Evolutionary conservation across 2,329 filamentous ascomycete species (phyloP), one percentile per base, ranked within the genome.

Genomic region (Passalora sequoiae): DNA sequence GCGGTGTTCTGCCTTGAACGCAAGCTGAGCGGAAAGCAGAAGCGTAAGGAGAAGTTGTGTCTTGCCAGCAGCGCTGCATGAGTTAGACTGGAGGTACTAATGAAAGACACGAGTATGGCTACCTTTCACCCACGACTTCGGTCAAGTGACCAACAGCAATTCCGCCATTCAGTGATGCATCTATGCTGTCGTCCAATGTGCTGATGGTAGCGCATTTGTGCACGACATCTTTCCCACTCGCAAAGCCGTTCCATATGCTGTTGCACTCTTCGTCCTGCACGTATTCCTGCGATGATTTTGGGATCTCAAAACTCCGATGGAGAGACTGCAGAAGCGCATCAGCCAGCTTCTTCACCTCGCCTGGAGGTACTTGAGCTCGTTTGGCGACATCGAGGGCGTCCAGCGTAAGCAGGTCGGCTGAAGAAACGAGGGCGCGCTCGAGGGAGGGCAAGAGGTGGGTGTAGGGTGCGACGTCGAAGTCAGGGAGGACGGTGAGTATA

Each of bases 71-170:
- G 89, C 92, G 60, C 82, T 85, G 21, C 13, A 15, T 15, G 40
- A 28, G 43, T 50, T 21, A 50, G 46, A 47, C 2, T 17, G 19
- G 12, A 12, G 3, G 2, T 12, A 21, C 10, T 13, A 21, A 4
- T 27, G 42, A 43, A 38, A 47, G 12, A 44, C 17, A 24, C 9
- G 29, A 39, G 16, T 24, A 8, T 9, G 27, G 31, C 50, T 29
- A 81, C 81, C 88, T 94, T 71, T 97, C 92, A 46, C 92, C 92
- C 1, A 88, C 85, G 48, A 98, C 76, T 65, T 98, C 92, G 6
- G 87, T 89, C 59, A 98, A 73, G 66, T 84, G 84, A 35, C 89
- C 86, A 2, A 81, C 76, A 1, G 84, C 85, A 43, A 97, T 77
- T 15, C 92, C 92, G 36, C 89, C 91, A 47, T 78, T 79, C 28